Evolutionary conservation across 2,329 filamentous ascomycete genomes (phyloP), one percentile per base, ranked within the genome.

Genomic region (Phialophora expanda): DNA sequence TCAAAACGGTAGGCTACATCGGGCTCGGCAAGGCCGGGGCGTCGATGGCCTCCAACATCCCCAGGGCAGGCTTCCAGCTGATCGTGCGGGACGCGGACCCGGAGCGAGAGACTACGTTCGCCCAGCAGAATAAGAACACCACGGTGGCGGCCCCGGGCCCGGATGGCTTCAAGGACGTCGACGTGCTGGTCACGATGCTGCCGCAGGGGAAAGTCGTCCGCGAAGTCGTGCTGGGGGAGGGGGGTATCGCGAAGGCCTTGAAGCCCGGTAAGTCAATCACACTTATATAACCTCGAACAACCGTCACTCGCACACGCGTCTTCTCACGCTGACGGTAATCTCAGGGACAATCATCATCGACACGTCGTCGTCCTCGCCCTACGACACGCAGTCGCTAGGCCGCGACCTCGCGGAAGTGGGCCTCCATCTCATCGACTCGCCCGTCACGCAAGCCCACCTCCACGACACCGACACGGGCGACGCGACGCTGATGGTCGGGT

Each of bases 41-140:
- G 61, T 74, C 72, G 44, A 74, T 76, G 73, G 75, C 75, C 24
- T 74, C 74, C 12, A 76, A 76, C 56, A 64, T 77, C 48, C 75
- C 75, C 11, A 73, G 74, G 64, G 69, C 75, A 8, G 74, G 75
- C 38, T 77, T 75, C 64, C 66, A 72, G 14, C 59, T 76, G 9
- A 64, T 76, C 17, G 74, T 77, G 0, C 72, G 75, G 65, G 75
- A 77, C 58, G 71, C 67, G 8, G 74, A 76, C 62, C 81, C 79
- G 2, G 86, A 89, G 72, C 84, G 94, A 66, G 86, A 88, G 67
- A 77, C 75, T 26, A 86, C 85, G 12, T 98, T 98, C 93, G 92
- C 90, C 80, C 83, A 81, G 30, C 90, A 93, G 24, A 98, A 98
- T 74, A 94, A 94, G 17, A 75, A 75, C 63, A 76, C 75, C 7